Evolutionary conservation across 2,329 filamentous ascomycete genomes (phyloP).

Genomic region (Trichoderma endophyticum): DNA sequence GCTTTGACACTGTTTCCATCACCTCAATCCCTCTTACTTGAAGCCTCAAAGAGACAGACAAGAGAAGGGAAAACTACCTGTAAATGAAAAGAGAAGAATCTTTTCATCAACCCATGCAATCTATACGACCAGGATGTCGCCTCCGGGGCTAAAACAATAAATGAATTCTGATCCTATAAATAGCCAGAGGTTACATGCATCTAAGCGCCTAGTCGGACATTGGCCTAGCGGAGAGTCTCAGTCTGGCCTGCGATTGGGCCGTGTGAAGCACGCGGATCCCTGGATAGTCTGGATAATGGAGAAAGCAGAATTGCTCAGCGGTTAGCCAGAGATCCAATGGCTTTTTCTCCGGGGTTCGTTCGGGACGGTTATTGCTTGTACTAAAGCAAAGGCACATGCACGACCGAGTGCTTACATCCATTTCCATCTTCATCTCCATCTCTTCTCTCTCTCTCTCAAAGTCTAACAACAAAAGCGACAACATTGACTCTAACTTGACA

Average conservation of each 20-base stretch:
- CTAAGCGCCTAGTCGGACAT: conserved; percentile 13
- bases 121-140: background rate
- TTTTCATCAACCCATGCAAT: background rate
- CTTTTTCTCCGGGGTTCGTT: background rate
- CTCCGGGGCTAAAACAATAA: background rate
- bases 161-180: conserved; percentile 3
- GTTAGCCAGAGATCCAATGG: background rate
- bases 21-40: too few relatives aligned
- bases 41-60: too few relatives aligned
- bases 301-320: background rate
- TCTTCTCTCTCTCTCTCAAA: background rate
- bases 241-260: conserved; percentile 1
- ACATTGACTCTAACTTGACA: background rate
- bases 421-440: background rate
- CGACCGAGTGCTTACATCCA: background rate
- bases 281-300: background rate
- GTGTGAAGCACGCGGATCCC: background rate
- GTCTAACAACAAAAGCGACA: too few relatives aligned
- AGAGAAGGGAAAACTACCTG: too few relatives aligned
- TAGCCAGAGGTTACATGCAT: background rate
- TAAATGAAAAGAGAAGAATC: background rate
- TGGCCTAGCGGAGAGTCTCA: conserved; percentile 2
- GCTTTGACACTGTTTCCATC: too few relatives aligned
- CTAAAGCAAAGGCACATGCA: background rate
- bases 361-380: background rate